phyloP scores from a whole-genome alignment of 1,284 basidiomycete genomes.

The Mycena sp. region DNA sequence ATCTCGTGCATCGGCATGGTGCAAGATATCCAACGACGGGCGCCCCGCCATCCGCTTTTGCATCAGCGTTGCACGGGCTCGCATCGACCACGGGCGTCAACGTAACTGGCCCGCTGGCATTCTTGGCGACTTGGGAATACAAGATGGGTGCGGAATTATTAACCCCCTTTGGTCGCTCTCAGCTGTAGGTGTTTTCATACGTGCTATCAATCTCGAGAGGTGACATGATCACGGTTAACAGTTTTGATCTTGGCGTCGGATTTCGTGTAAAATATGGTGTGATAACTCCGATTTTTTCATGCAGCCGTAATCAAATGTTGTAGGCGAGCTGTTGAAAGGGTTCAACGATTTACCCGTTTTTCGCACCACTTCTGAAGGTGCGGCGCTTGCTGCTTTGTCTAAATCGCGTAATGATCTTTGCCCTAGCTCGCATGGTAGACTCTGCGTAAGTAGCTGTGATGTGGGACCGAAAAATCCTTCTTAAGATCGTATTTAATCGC shows the following conservation, averaged over 20 bases:
- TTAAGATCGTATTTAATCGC: constrained; percentile 67
- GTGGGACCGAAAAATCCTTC: no score
- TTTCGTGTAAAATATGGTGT: constrained; percentile 65
- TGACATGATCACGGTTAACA: constrained; percentile 25
- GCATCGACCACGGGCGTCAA: constrained; percentile 48
- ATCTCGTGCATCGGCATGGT: constrained; percentile 12
- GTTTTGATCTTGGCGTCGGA: constrained; percentile 58
- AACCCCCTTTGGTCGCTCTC: constrained; percentile 65
- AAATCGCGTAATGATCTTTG: background rate
- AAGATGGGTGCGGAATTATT: constrained; percentile 65
- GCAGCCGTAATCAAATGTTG: constrained; percentile 54
- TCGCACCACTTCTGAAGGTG: constrained; percentile 66
- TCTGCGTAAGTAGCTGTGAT: constrained; percentile 60
- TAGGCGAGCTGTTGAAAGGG: constrained; percentile 16
- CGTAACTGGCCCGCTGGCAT: constrained; percentile 57
- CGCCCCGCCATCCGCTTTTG: constrained; percentile 50
- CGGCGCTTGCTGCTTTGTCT: background rate
- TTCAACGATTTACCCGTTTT: constrained; percentile 51
- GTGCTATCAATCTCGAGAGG: background rate
- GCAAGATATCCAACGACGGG: constrained; percentile 50
- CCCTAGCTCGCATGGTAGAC: constrained; percentile 58
- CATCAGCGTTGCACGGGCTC: constrained; percentile 50
- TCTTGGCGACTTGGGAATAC: constrained; percentile 64
- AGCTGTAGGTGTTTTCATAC: constrained; percentile 50
- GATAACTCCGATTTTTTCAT: constrained; percentile 27